Evolutionary conservation across 2,329 filamentous ascomycete species (phyloP).

Genomic region (Ceratocystis albifundus): DNA sequence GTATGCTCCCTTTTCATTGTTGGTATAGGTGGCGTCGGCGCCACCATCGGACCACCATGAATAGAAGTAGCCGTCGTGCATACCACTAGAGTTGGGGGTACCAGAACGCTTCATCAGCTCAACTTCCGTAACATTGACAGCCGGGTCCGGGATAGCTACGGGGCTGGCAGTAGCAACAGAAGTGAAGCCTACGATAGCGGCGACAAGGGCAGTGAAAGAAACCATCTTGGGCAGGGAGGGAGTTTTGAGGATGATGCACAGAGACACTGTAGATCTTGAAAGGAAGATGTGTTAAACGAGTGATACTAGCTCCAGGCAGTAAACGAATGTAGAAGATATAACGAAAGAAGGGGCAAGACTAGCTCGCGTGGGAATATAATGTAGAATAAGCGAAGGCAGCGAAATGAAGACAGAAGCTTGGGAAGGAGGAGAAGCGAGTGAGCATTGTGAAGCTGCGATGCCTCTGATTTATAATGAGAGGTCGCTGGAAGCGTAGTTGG

Average conservation of each 20-base stretch:
- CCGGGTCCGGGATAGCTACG: slow-evolving; percentile 14
- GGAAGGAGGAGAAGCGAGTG: not conserved
- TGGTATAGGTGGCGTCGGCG: slow-evolving; percentile 36
- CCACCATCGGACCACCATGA: slow-evolving; percentile 40
- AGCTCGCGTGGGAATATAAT: not conserved
- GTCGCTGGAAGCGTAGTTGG: not conserved
- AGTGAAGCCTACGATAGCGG: not conserved
- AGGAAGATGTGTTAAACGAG: not conserved
- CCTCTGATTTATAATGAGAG: not conserved
- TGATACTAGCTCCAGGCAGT: slow-evolving; percentile 1
- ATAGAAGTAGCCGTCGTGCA: slow-evolving; percentile 37
- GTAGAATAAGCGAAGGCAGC: not conserved
- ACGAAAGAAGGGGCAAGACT: slow-evolving; percentile 4
- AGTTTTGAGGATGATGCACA: not conserved
- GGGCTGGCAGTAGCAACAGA: slow-evolving; percentile 5
- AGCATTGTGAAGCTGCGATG: not conserved
- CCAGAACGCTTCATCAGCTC: slow-evolving; percentile 19
- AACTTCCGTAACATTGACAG: not conserved
- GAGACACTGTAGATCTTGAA: not conserved
- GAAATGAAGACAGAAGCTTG: not conserved
- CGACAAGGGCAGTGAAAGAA: slow-evolving; percentile 16
- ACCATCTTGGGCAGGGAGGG: slow-evolving; percentile 11
- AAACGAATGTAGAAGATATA: not conserved
- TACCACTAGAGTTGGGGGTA: slow-evolving; percentile 32
- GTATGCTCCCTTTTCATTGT: slow-evolving; percentile 36